A percentile compares a stretch with the other conserved stretches of the same genome.
phyloP scores from a whole-genome alignment of 2,329 filamentous ascomycete species.

The Stagonosporopsis rhizophila region DNA sequence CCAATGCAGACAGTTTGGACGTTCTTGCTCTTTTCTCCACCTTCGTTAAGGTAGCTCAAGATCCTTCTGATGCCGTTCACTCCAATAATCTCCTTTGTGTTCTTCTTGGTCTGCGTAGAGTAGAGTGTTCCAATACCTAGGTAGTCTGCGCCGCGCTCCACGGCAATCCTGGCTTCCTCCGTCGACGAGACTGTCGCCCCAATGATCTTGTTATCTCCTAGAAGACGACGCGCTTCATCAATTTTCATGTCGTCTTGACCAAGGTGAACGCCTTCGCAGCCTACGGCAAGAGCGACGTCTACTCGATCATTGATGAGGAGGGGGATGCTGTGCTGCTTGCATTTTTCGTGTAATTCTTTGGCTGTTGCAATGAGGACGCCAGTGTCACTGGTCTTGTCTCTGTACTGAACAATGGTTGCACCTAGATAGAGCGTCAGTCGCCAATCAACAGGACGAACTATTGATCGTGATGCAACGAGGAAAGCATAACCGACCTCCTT shows the following conservation, averaged over 20 bases:
- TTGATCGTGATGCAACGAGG: not conserved
- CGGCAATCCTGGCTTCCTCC: slow-evolving; percentile 75
- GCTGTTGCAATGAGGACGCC: slow-evolving; percentile 74
- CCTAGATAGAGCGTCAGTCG: slow-evolving; percentile 47
- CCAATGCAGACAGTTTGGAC: slow-evolving; percentile 79
- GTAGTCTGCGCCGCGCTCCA: slow-evolving; percentile 82
- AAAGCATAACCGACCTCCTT: slow-evolving; percentile 65
- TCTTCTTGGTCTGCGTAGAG: slow-evolving; percentile 80
- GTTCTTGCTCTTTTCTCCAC: slow-evolving; percentile 35
- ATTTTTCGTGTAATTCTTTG: slow-evolving; percentile 73
- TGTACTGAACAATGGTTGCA: slow-evolving; percentile 85
- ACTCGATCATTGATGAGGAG: slow-evolving; percentile 93
- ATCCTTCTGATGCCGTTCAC: slow-evolving; percentile 73
- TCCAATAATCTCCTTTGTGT: slow-evolving; percentile 83
- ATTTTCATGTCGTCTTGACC: slow-evolving; percentile 91
- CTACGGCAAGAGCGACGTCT: slow-evolving; percentile 84
- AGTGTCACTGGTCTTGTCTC: slow-evolving; percentile 85
- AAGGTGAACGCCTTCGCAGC: slow-evolving; percentile 90
- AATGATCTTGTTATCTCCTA: slow-evolving; percentile 81
- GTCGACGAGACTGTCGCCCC: slow-evolving; percentile 83
- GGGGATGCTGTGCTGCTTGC: slow-evolving; percentile 72
- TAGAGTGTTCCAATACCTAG: slow-evolving; percentile 90
- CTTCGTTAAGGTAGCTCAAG: slow-evolving; percentile 64
- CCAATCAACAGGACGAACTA: not conserved
- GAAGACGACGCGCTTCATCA: slow-evolving; percentile 70